Conservation (phyloP, 192 early-diverging fungal genomes). For the Entomortierella parvispora region DNA sequence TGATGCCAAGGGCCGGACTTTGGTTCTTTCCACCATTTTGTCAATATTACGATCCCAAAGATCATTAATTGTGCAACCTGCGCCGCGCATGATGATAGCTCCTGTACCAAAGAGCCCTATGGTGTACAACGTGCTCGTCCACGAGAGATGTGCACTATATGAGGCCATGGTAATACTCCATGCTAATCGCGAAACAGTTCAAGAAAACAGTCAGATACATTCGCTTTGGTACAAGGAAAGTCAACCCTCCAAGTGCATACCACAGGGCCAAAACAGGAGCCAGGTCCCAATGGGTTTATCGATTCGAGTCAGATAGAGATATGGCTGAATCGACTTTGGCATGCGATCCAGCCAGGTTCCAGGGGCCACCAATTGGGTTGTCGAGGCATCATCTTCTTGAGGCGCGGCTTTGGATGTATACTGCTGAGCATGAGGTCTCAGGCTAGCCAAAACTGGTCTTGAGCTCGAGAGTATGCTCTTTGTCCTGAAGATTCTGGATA, state of each 20-base stretch:
- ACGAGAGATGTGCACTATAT: slow-evolving; percentile 62
- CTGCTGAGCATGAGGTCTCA: background rate
- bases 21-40: slow-evolving; percentile 85
- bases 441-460: too few species aligned
- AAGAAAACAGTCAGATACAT: background rate
- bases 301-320: slow-evolving; percentile 78
- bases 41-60: slow-evolving; percentile 96
- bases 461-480: too few species aligned
- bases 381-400: background rate
- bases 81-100: slow-evolving; percentile 92
- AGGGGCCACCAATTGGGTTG: background rate
- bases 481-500: too few species aligned
- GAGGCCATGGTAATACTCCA: slow-evolving; percentile 83
- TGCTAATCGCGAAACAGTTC: slow-evolving; percentile 53
- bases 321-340: slow-evolving; percentile 66
- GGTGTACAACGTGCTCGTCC: slow-evolving; percentile 67
- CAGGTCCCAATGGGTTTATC: slow-evolving; percentile 95
- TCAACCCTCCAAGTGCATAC: slow-evolving; percentile 41
- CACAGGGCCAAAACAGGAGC: slow-evolving; percentile 92
- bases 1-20: slow-evolving; percentile 82
- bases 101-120: slow-evolving; percentile 86
- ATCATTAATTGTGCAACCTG: slow-evolving; percentile 97
- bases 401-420: slow-evolving; percentile 3
- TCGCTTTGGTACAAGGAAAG: too few species aligned
- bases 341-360: slow-evolving; percentile 50